Base-by-base conservation (phyloP, 2,329 filamentous ascomycete genomes). In the Fusarium odoratissimum region DNA sequence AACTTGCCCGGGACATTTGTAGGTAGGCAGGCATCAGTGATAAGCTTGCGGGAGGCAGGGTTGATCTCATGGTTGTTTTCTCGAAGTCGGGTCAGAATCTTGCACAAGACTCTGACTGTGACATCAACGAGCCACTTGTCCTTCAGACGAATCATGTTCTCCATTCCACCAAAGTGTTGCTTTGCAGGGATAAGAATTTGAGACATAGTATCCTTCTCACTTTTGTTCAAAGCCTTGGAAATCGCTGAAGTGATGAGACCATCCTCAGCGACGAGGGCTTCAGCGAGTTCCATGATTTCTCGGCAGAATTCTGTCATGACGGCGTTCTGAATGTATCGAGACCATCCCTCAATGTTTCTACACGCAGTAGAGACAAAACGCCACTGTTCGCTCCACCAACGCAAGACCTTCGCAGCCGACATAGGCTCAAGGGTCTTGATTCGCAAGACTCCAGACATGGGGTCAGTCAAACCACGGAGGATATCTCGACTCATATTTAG, bases 261-360 rank as follows among this genome's bases (percentile, higher is more conserved):
- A 80, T 97, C 96, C 75, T 97, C 91, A 44, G 93, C 91, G 78
- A 98, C 93, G 4, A 97, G 87, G 40, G 89, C 88, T 78, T 97
- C 93, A 1, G 95, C 95, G 78, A 97, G 93, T 76, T 98, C 94
- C 90, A 99, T 99, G 19, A 93, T 93, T 79, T 97, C 94, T 73
- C 96, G 91, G 79, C 95, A 98, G 77, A 98, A 98, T 64, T 97
- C 91, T 76, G 95, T 92, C 93, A 99, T 95, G 60, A 90, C 86
- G 25, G 86, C 83, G 79, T 94, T 96, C 56, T 95, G 91, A 65
- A 93, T 90, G 8, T 88, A 88, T 19, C 89, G 85, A 72, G 94
- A 94, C 96, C 96, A 99, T 16, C 85, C 84, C 79, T 97, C 95
- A 6, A 95, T 97, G 67, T 92, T 91, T 45, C 90, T 86, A 77